Conservation (phyloP, 192 early-diverging fungal species). For the Rhizophagus sp. region DNA sequence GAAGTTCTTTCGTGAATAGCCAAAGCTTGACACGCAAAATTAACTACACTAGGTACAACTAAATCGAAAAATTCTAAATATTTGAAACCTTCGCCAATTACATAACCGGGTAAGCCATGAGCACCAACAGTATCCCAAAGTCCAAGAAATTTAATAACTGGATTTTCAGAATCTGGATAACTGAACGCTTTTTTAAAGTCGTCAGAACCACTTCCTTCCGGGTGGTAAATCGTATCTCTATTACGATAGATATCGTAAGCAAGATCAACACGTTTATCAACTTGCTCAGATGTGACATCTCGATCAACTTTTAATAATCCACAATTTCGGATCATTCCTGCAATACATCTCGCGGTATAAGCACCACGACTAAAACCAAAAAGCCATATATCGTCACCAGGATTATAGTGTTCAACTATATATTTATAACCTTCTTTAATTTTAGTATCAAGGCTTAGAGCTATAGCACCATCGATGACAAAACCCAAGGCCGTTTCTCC, state of each 20-base stretch:
- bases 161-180: neutral
- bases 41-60: conserved; percentile 21
- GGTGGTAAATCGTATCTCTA: neutral
- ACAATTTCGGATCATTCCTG: conserved; percentile 35
- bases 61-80: conserved; percentile 25
- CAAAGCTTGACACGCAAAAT: conserved; percentile 19
- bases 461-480: no score
- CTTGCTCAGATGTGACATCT: no score
- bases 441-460: neutral
- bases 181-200: conserved; percentile 20
- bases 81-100: conserved; percentile 13
- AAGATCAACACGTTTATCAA: neutral
- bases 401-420: neutral
- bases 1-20: neutral
- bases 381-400: conserved; percentile 43
- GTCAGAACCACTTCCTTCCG: neutral
- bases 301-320: conserved; percentile 22
- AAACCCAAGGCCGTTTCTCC: no score
- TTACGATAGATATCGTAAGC: conserved; percentile 29
- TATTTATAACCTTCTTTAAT: neutral
- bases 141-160: conserved; percentile 35
- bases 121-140: conserved; percentile 30
- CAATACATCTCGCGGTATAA: conserved; percentile 32
- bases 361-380: conserved; percentile 33
- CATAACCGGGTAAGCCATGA: conserved; percentile 22